Evolutionary conservation across 129 eudicot species (phyloP), one percentile per base, ranked within the genome.

Genomic region (Escallonia rubra): DNA sequence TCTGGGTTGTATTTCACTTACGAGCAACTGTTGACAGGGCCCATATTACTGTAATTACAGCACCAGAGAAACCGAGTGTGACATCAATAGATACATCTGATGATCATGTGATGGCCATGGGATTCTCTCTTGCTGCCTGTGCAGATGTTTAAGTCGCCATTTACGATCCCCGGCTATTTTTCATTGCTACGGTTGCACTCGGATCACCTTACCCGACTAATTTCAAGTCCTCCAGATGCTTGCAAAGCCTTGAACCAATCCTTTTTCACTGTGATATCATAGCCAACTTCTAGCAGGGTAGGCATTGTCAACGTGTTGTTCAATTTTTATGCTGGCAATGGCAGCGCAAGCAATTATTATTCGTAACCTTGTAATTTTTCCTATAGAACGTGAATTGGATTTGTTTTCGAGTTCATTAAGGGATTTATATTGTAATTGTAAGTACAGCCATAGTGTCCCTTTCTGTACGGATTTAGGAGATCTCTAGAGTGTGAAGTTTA

Each of bases 31-130:
- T 84, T 39, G 98, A n/a, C n/a, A n/a, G n/a, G n/a, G 98, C 46
- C 79, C 96, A 10, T 95, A 93, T 78, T 86, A 93, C 74, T 44
- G 67, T 93, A 11, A 93, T 86, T 39, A 93, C 96, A 38, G 96
- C 98, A 43, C 96, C 98, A 3, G 90, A 93, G 82, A 93, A 93
- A 69, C 64, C 86, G 61, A 86, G 86, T 2, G 80, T 89, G 61
- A 85, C 98, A 7, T 78, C 81, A 16, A 93, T 93, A 9, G 95
- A 86, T 68, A 93, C 96, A 7, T 93, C 86, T 47, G 96, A 93
- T 58, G 96, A 93, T 79, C 98, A 93, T 67, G 65, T 96, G 62
- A 93, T 93, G 96, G 98, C 96, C 51, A 93, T 93, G 98, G 96
- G 96, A 3, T 93, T 93, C 73, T 93, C 98, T 16, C 86, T 89